Percentiles rank a stretch among this genome's conserved stretches.
phyloP scores from a whole-genome alignment of 768 basidiomycete genomes.

The Tricholomella constricta region DNA sequence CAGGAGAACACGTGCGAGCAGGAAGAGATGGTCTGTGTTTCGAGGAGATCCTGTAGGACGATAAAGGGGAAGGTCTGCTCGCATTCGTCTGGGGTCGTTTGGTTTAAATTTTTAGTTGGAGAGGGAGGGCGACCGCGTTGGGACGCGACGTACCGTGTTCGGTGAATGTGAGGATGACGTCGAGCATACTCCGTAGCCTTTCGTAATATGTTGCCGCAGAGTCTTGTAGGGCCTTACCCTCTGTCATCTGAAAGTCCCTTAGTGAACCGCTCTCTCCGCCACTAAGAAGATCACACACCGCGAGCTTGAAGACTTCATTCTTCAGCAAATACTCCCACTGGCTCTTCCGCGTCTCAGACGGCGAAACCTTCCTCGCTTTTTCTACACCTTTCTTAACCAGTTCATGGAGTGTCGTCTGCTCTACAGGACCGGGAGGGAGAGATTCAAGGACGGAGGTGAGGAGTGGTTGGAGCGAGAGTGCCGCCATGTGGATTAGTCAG shows the following conservation, averaged over 20 bases:
- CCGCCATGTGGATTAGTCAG: background rate
- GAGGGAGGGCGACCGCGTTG: no score
- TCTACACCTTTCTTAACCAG: slow-evolving; percentile 48
- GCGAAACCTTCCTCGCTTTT: slow-evolving; percentile 42
- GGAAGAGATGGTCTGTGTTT: slow-evolving; percentile 81
- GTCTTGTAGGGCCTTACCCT: slow-evolving; percentile 64
- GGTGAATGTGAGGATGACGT: slow-evolving; percentile 74
- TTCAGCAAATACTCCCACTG: slow-evolving; percentile 77
- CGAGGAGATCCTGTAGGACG: slow-evolving; percentile 79
- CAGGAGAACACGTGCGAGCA: slow-evolving; percentile 89
- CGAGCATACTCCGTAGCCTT: slow-evolving; percentile 61
- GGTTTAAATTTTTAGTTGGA: background rate
- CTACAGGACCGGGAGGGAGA: slow-evolving; percentile 52
- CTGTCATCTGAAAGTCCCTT: slow-evolving; percentile 51
- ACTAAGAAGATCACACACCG: slow-evolving; percentile 47
- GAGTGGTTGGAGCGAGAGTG: slow-evolving; percentile 50
- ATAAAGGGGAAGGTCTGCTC: slow-evolving; percentile 73
- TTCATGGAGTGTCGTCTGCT: slow-evolving; percentile 48
- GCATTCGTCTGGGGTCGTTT: slow-evolving; percentile 59
- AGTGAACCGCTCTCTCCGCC: background rate
- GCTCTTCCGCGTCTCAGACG: slow-evolving; percentile 62
- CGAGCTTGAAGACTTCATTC: slow-evolving; percentile 70
- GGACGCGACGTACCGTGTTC: slow-evolving; percentile 59
- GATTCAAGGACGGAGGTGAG: slow-evolving; percentile 52
- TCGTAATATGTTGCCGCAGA: slow-evolving; percentile 58